Conservation (phyloP, 805 yeast species). For the Monosporozyma servazzii region DNA sequence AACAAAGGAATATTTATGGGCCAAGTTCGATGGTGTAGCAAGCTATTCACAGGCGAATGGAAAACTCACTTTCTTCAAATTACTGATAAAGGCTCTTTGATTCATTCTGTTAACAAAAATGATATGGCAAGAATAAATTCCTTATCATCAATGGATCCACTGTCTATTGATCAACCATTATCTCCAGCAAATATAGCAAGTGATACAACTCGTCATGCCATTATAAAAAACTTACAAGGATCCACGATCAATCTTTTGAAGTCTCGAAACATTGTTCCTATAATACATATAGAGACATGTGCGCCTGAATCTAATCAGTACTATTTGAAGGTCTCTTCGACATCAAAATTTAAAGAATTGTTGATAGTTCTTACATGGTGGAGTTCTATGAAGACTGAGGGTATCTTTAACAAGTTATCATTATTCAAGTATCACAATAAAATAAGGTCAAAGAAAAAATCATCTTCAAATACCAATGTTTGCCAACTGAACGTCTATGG, state of each 20-base stretch:
- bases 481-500: slow-evolving; percentile 61
- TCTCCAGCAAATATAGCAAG: background rate
- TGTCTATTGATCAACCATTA: background rate
- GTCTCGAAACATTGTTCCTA: slow-evolving; percentile 6
- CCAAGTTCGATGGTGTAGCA: slow-evolving; percentile 18
- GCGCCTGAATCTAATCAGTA: slow-evolving; percentile 2
- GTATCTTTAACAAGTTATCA: slow-evolving; percentile 43
- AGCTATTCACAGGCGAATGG: slow-evolving; percentile 18
- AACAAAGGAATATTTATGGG: slow-evolving; percentile 18
- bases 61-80: slow-evolving; percentile 14
- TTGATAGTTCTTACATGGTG: slow-evolving; percentile 43
- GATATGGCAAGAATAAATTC: slow-evolving; percentile 2
- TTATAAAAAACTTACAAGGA: slow-evolving; percentile 20
- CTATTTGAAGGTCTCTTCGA: slow-evolving; percentile 16
- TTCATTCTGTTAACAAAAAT: slow-evolving; percentile 11
- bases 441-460: background rate
- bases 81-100: slow-evolving; percentile 12
- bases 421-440: background rate
- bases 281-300: slow-evolving; percentile 12
- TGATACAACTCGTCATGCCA: slow-evolving; percentile 3
- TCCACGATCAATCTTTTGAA: slow-evolving; percentile 17
- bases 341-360: slow-evolving; percentile 32
- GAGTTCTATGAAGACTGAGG: slow-evolving; percentile 45
- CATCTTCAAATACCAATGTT: slow-evolving; percentile 23
- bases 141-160: background rate